These are phyloP conservation scores for Metschnikowia henanensis DNA, from an alignment of 805 yeast species.

Conservation along the genomic window DNA sequence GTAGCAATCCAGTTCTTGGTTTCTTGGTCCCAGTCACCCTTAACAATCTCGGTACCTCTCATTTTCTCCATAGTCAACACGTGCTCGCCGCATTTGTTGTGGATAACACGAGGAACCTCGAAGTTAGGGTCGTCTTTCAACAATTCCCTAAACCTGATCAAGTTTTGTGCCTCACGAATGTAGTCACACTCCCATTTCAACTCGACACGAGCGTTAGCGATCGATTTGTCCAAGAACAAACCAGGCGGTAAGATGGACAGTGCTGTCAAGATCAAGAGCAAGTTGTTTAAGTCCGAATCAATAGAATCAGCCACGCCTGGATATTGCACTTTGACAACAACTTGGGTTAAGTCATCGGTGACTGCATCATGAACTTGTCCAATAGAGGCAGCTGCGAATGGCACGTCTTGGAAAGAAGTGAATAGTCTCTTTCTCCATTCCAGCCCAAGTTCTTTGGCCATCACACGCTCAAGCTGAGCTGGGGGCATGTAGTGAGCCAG, in stretches of 20 bases:
- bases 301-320: conserved; percentile 95
- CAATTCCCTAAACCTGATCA: conserved; percentile 66
- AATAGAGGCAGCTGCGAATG: conserved; percentile 96
- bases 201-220: conserved; percentile 91
- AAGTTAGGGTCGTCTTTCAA: conserved; percentile 56
- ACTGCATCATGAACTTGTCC: conserved; percentile 94
- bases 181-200: conserved; percentile 98
- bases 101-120: conserved; percentile 78
- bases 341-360: conserved; percentile 62
- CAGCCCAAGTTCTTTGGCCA: conserved; percentile 71
- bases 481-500: conserved; percentile 97
- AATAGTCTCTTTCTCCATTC: conserved; percentile 74
- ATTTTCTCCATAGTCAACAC: conserved; percentile 88
- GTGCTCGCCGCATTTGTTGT: conserved; percentile 74
- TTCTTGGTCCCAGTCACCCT: conserved; percentile 72
- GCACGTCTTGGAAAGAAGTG: conserved; percentile 76
- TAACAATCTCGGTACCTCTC: conserved; percentile 80
- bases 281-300: conserved; percentile 89
- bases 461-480: conserved; percentile 76
- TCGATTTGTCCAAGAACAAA: conserved; percentile 83
- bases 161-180: conserved; percentile 78
- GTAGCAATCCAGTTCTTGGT: conserved; percentile 83
- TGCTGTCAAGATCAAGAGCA: conserved; percentile 80
- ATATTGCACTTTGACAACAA: conserved; percentile 94
- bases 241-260: conserved; percentile 89